Conservation (phyloP, 140 eudicot genomes). For the Erigeron philadelphicus region DNA sequence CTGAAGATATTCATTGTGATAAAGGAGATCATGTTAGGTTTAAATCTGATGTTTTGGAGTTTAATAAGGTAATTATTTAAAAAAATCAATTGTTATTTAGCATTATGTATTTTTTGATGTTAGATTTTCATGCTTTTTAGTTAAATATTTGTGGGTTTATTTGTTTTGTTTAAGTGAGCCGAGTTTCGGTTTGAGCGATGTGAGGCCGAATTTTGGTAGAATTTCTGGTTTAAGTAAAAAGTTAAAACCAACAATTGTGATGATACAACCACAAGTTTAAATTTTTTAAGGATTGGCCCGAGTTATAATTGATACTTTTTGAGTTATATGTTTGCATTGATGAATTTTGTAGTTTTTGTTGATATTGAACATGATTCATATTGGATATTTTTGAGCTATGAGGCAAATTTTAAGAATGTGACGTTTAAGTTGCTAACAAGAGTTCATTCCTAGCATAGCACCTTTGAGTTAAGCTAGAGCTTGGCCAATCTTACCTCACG, state of each 20-base stretch:
- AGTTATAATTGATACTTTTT: too few relatives aligned
- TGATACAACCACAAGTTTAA: too few relatives aligned
- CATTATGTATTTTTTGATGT: neutral
- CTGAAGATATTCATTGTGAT: conserved; percentile 74
- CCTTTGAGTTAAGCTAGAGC: neutral
- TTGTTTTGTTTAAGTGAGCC: neutral
- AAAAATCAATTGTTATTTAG: too few relatives aligned
- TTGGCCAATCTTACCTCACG: neutral
- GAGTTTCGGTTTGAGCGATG: too few relatives aligned
- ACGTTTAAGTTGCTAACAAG: neutral
- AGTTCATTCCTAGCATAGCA: too few relatives aligned
- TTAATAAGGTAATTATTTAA: conserved; percentile 54
- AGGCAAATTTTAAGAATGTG: neutral
- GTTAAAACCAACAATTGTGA: too few relatives aligned
- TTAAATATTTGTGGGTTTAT: neutral
- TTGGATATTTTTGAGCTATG: neutral
- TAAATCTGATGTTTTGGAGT: conserved; percentile 86
- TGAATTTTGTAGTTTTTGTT: neutral
- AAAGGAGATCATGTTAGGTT: conserved; percentile 82
- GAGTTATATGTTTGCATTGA: conserved; percentile 2
- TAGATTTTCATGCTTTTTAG: neutral
- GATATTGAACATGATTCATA: neutral
- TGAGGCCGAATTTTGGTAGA: neutral
- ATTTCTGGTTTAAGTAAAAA: neutral
- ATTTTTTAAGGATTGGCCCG: too few relatives aligned